Evolutionary conservation across 2,329 filamentous ascomycete species (phyloP).

Genomic region (Alternaria sp.): DNA sequence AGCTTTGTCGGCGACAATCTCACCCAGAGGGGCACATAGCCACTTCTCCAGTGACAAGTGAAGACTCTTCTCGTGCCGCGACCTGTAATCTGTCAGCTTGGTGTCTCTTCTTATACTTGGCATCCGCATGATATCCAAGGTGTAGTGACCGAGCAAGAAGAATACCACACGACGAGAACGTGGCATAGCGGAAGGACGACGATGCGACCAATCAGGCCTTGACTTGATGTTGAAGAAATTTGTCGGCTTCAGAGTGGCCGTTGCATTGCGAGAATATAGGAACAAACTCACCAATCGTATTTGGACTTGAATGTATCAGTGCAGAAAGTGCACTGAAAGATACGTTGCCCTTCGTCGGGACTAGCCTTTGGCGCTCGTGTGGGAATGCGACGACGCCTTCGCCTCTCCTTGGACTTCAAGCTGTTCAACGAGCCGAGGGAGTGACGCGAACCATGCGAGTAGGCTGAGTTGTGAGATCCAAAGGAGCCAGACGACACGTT

Average conservation of each 20-base stretch:
- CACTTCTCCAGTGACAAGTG: conserved; percentile 50
- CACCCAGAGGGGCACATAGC: conserved; percentile 66
- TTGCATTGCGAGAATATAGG: neutral
- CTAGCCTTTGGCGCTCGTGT: conserved; percentile 44
- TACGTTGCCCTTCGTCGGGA: conserved; percentile 26
- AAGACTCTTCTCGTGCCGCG: conserved; percentile 49
- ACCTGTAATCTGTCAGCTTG: conserved; percentile 38
- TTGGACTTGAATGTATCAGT: conserved; percentile 50
- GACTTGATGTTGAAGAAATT: neutral
- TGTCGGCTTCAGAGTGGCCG: neutral
- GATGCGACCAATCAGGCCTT: neutral
- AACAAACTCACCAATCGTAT: conserved; percentile 45
- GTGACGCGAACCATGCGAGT: conserved; percentile 63
- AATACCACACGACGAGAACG: neutral
- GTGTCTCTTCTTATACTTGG: too few species aligned
- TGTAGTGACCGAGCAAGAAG: neutral
- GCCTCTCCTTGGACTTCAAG: conserved; percentile 61
- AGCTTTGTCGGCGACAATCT: conserved; percentile 61
- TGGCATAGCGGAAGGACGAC: neutral
- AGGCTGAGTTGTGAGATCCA: conserved; percentile 62
- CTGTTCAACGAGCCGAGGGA: conserved; percentile 65
- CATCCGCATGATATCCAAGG: neutral
- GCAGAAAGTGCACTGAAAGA: conserved; percentile 51
- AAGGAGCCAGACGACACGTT: conserved; percentile 61
- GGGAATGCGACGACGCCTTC: conserved; percentile 60